Evolutionary conservation across 202 grass and related monocot species (phyloP).

Genomic region (Thinopyrum obtusiflorum): DNA sequence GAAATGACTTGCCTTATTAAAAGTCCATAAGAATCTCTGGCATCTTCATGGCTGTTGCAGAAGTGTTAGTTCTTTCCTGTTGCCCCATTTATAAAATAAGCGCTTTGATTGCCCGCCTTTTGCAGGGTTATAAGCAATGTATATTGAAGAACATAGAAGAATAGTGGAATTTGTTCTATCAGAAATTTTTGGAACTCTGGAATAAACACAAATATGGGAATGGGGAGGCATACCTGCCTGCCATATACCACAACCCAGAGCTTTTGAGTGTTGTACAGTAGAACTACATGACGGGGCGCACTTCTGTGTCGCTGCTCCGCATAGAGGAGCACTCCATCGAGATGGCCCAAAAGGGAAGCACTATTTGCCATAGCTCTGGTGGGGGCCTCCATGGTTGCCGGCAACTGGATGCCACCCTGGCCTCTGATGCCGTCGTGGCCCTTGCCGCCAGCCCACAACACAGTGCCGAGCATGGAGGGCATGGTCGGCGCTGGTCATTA

Average conservation of each 20-base stretch:
- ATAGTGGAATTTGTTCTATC: conserved; percentile 72
- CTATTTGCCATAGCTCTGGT: too few species aligned
- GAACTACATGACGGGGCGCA: conserved; percentile 62
- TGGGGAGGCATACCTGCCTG: conserved; percentile 70
- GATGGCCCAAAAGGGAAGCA: too few species aligned
- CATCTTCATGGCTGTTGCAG: background rate
- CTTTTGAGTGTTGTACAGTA: conserved; percentile 53
- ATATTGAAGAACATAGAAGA: conserved; percentile 72
- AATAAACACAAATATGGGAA: conserved; percentile 74
- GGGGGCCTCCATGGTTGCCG: too few species aligned
- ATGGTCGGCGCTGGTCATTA: too few species aligned
- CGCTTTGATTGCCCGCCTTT: background rate
- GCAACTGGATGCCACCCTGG: too few species aligned
- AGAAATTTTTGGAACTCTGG: conserved; percentile 80
- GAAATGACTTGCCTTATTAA: too few species aligned
- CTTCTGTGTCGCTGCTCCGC: too few species aligned
- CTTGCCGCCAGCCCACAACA: too few species aligned
- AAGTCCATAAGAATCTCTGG: too few species aligned
- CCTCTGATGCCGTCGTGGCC: too few species aligned
- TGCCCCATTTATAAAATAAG: background rate
- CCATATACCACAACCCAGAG: conserved; percentile 70
- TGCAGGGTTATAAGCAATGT: conserved; percentile 80
- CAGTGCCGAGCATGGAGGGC: too few species aligned
- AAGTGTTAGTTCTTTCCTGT: background rate
- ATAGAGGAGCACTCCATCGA: too few species aligned